Conservation (phyloP, 208 protist genomes). For the Endotrypanum monterogeii region DNA sequence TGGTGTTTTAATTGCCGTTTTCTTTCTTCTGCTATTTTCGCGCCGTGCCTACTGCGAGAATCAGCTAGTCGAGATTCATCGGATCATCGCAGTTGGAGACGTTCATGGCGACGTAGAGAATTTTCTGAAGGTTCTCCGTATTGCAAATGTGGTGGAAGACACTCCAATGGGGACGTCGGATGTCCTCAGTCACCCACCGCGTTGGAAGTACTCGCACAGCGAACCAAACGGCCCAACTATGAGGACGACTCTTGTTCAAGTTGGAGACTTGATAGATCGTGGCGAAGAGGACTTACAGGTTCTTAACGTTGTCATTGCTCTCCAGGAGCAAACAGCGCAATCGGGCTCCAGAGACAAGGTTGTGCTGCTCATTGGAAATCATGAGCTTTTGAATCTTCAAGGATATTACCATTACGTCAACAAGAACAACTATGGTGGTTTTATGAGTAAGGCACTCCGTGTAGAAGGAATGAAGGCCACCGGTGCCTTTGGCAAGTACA, state of each 20-base stretch:
- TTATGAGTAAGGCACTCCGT: slow-evolving; percentile 48
- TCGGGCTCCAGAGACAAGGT: slow-evolving; percentile 45
- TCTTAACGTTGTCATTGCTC: slow-evolving; percentile 50
- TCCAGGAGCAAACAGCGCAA: slow-evolving; percentile 42
- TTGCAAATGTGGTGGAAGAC: slow-evolving; percentile 42
- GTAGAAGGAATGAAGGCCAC: slow-evolving; percentile 40
- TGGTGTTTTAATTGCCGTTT: neutral
- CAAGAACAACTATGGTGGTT: slow-evolving; percentile 48
- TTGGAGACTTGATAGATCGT: slow-evolving; percentile 84
- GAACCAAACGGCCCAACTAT: slow-evolving; percentile 15
- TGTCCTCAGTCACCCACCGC: slow-evolving; percentile 19
- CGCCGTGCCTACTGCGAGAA: neutral
- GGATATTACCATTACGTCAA: slow-evolving; percentile 74
- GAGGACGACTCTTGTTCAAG: slow-evolving; percentile 71
- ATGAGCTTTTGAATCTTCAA: slow-evolving; percentile 86
- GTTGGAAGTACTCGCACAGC: slow-evolving; percentile 21
- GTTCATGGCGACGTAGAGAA: slow-evolving; percentile 74
- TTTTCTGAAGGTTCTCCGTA: slow-evolving; percentile 54
- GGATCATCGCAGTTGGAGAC: slow-evolving; percentile 72
- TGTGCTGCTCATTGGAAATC: slow-evolving; percentile 82
- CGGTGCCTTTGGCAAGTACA: slow-evolving; percentile 64
- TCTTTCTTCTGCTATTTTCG: neutral
- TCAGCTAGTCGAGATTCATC: slow-evolving; percentile 40
- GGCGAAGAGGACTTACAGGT: slow-evolving; percentile 58
- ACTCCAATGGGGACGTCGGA: neutral